Percentiles rank a stretch among this genome's conserved stretches.
Evolutionary conservation across 805 yeast genomes (phyloP).

Genomic region (Metschnikowia lachancei): DNA sequence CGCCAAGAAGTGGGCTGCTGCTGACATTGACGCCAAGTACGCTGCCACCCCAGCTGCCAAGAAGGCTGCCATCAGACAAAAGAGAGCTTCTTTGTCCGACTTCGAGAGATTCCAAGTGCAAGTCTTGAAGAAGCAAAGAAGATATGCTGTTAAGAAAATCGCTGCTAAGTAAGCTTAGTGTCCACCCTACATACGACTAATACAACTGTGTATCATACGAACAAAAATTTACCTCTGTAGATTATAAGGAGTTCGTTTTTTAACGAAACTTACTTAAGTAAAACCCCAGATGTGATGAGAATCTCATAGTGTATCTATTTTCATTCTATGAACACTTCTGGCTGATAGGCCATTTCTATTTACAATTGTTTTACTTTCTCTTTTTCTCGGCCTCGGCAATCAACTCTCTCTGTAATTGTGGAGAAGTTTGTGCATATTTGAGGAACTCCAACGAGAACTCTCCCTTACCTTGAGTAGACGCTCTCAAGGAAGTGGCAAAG

Average conservation of each 20-base stretch:
- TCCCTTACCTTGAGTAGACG: conserved; percentile 98
- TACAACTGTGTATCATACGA: conserved; percentile 24
- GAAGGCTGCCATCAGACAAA: conserved; percentile 93
- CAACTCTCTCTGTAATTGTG: conserved; percentile 85
- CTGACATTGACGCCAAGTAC: conserved; percentile 89
- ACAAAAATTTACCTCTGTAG: conserved; percentile 4
- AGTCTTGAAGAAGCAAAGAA: conserved; percentile 96
- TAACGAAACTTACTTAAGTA: background rate
- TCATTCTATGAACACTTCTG: background rate
- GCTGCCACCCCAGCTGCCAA: conserved; percentile 93
- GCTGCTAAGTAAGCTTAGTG: conserved; percentile 70
- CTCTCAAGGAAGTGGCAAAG: conserved; percentile 91
- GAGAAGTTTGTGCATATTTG: conserved; percentile 86
- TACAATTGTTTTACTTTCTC: conserved; percentile 11
- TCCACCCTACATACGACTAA: conserved; percentile 22
- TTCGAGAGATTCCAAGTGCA: conserved; percentile 99
- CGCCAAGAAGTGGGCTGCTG: conserved; percentile 89
- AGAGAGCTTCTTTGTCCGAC: conserved; percentile 90
- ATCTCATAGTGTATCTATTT: too few relatives aligned
- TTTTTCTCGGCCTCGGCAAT: conserved; percentile 68
- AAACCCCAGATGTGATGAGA: too few relatives aligned
- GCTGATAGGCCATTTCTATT: background rate
- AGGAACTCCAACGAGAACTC: conserved; percentile 94
- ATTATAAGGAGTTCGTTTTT: background rate
- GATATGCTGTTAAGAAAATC: conserved; percentile 92